These are phyloP conservation scores for Neurospora sp. DNA, from an alignment of 495 filamentous ascomycete species.

Conservation along the genomic window DNA sequence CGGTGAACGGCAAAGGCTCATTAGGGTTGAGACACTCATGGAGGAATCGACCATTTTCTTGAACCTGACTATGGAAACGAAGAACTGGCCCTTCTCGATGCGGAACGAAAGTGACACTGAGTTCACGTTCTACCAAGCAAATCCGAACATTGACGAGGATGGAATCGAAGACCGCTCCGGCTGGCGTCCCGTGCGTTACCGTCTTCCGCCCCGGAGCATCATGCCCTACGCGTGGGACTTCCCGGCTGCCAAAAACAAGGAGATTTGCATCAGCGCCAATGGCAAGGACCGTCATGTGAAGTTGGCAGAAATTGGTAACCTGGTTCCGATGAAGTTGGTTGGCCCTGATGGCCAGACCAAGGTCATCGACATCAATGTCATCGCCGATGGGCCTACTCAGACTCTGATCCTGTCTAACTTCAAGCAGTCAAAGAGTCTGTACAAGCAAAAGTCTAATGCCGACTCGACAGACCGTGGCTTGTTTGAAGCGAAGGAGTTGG, in stretches of 20 bases:
- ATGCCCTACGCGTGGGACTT: constrained; percentile 99
- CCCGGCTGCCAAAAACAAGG: constrained; percentile 91
- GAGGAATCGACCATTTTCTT: constrained; percentile 89
- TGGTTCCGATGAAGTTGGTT: constrained; percentile 70
- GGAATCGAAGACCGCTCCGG: constrained; percentile 70
- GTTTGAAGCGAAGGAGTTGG: constrained; percentile 88
- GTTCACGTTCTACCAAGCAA: constrained; percentile 87
- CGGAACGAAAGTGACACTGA: constrained; percentile 94
- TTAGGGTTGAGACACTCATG: constrained; percentile 81
- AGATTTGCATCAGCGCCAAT: constrained; percentile 69
- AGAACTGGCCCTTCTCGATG: constrained; percentile 97
- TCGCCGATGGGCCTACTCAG: constrained; percentile 89
- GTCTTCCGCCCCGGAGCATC: constrained; percentile 88
- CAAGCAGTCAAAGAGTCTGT: constrained; percentile 86
- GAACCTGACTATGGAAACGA: constrained; percentile 78
- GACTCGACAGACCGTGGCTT: constrained; percentile 44
- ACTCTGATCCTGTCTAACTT: constrained; percentile 92
- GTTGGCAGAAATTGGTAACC: constrained; percentile 90
- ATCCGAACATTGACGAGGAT: constrained; percentile 64
- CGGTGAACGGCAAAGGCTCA: constrained; percentile 77
- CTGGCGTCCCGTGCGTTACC: constrained; percentile 85
- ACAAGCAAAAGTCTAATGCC: constrained; percentile 68
- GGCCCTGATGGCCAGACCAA: constrained; percentile 56
- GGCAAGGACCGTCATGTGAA: constrained; percentile 82
- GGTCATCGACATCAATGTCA: constrained; percentile 92